Conservation (phyloP, 805 yeast species). For the Hanseniaspora lindneri region DNA sequence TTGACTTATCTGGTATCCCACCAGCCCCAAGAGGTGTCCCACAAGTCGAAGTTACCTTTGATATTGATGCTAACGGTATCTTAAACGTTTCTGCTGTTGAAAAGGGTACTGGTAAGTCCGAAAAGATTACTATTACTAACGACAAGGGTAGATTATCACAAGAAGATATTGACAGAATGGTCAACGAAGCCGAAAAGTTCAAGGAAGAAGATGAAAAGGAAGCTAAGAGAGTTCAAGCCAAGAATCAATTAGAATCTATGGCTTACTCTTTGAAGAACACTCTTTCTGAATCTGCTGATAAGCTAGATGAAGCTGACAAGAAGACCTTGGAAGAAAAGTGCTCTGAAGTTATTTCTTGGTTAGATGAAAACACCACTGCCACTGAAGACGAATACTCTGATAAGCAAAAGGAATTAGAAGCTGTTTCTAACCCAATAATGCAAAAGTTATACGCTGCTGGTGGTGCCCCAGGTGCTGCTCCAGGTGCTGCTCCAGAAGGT, state of each 20-base stretch:
- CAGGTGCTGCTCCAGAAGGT: conserved; percentile 60
- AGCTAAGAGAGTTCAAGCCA: conserved; percentile 82
- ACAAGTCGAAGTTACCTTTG: conserved; percentile 94
- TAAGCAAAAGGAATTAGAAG: conserved; percentile 94
- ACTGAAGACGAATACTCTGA: conserved; percentile 84
- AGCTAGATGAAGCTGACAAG: conserved; percentile 58
- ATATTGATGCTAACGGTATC: conserved; percentile 94
- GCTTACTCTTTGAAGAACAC: conserved; percentile 88
- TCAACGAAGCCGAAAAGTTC: conserved; percentile 93
- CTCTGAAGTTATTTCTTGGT: conserved; percentile 78
- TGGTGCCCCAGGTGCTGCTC: conserved; percentile 71
- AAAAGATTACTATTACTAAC: conserved; percentile 94
- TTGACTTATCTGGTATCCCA: conserved; percentile 92
- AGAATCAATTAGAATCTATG: conserved; percentile 93
- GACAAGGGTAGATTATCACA: conserved; percentile 97
- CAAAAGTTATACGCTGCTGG: conserved; percentile 85
- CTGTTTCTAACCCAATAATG: conserved; percentile 92
- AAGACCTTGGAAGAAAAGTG: conserved; percentile 71
- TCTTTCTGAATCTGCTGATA: conserved; percentile 65
- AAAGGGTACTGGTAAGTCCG: conserved; percentile 97
- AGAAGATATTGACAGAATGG: conserved; percentile 98
- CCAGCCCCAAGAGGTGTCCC: conserved; percentile 99
- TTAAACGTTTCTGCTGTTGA: conserved; percentile 93
- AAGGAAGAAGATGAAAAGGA: conserved; percentile 95
- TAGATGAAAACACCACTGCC: conserved; percentile 86